Evolutionary conservation across 2,329 filamentous ascomycete genomes (phyloP), one percentile per base, ranked within the genome.

Genomic region (Talaromyces albobiverticillius): DNA sequence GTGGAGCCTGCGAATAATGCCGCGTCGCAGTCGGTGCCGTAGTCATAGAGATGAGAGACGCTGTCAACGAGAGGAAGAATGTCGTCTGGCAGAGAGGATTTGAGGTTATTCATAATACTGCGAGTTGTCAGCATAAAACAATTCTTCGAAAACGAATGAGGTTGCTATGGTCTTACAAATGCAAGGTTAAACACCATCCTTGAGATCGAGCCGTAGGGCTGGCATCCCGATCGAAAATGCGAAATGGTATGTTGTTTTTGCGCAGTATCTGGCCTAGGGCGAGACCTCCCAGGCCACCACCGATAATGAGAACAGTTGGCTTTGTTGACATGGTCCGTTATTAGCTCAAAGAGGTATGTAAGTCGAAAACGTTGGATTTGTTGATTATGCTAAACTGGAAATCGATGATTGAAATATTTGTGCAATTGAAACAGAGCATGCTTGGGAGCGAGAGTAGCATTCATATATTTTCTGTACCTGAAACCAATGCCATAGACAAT

Each of bases 181-280:
- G 56, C 20, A 58, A 25, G 2, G 53, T 53, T 18, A 58, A 16
- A 8, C 48, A 54, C 53, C 53, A 58, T 32, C 56, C 56, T 16
- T 49, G 40, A 6, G 29, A 22, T 18, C 53, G 48, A n/a, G 42
- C 53, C 8, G 26, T 25, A 16, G 46, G 2, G 10, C 36, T 49
- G 3, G 40, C 25, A 47, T 56, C 56, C 1, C 56, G 53, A n/a
- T 58, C 56, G 18, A 49, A 58, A 6, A 58, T 50, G 14, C 31
- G 34, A 22, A 34, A 58, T 2, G 49, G 49, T 3, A 58, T 36
- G 4, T 20, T 25, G 4, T 56, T n/a, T 10, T 45, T 43, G 41
- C 49, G 23, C n/a, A 58, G 45, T 22, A 51, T 51, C 36, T 58
- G 56, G 6, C 48, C 56, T n/a, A 58, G 45, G 6, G 40, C 42